Evolutionary conservation across 23 red algal genomes (phyloP).

Genomic region (Gracilaria gracilis): DNA sequence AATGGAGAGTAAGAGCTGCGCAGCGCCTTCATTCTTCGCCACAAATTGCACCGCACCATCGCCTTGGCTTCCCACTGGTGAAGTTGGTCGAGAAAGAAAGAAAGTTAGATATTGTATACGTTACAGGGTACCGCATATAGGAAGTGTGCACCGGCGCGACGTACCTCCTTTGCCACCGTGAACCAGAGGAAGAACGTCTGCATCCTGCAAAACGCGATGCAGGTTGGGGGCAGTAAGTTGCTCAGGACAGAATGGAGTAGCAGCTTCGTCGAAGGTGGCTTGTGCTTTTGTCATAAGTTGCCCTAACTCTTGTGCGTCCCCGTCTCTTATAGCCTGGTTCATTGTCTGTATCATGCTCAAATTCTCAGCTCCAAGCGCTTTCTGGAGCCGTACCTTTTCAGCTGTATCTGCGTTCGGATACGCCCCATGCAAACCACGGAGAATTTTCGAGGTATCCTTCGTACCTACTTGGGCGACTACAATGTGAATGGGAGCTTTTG

Average conservation of each 20-base stretch:
- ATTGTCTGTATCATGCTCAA: constrained; percentile 14
- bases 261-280: constrained; percentile 44
- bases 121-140: not conserved
- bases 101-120: not conserved
- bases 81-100: not conserved
- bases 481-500: constrained; percentile 9
- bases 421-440: constrained; percentile 34
- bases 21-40: constrained; percentile 30
- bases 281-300: constrained; percentile 34
- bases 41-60: constrained; percentile 76
- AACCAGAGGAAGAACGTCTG: constrained; percentile 14
- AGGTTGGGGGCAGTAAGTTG: constrained; percentile 39
- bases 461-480: constrained; percentile 46
- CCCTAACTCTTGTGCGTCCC: constrained; percentile 24
- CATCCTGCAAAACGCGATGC: constrained; percentile 34
- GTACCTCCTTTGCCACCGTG: constrained; percentile 64
- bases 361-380: constrained; percentile 41
- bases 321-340: constrained; percentile 15
- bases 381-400: not conserved
- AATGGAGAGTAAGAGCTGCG: not conserved
- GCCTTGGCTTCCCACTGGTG: constrained; percentile 62
- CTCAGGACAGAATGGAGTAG: constrained; percentile 41
- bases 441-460: constrained; percentile 58
- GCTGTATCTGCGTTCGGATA: constrained; percentile 20
- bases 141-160: not conserved